Conservation (phyloP, 257 asterid species). For the Forsythia suspensa region DNA sequence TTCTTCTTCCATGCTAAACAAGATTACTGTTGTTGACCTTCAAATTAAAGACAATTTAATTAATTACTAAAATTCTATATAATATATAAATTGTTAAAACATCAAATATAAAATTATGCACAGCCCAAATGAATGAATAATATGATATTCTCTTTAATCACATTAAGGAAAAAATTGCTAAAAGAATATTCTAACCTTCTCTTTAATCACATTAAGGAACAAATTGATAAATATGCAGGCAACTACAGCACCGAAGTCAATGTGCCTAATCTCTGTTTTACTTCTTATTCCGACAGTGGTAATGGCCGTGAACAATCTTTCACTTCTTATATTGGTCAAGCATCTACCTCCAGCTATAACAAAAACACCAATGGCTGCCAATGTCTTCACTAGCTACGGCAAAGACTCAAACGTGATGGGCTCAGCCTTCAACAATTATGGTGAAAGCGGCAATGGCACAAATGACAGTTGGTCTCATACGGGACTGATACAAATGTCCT, state of each 20-base stretch:
- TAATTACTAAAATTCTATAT: too few species aligned
- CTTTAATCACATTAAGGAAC: too few species aligned
- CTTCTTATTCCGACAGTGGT: constrained; percentile 61
- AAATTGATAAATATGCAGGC: too few species aligned
- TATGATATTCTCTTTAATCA: too few species aligned
- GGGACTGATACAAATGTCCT: constrained; percentile 58
- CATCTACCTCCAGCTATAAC: constrained; percentile 69
- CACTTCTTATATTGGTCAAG: constrained; percentile 33
- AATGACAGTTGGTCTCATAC: constrained; percentile 62
- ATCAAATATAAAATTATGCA: too few species aligned
- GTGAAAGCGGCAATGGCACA: constrained; percentile 48
- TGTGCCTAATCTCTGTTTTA: constrained; percentile 55
- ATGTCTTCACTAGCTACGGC: constrained; percentile 62
- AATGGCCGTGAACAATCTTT: constrained; percentile 58
- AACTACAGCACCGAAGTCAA: constrained; percentile 40
- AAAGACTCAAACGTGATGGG: constrained; percentile 58
- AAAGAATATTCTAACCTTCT: too few species aligned
- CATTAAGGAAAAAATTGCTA: too few species aligned
- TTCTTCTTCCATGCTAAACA: too few species aligned
- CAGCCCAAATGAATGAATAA: too few species aligned
- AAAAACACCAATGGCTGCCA: constrained; percentile 62
- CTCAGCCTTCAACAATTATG: constrained; percentile 68
- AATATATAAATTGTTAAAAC: too few species aligned
- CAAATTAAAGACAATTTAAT: too few species aligned
- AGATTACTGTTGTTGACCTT: too few species aligned